phyloP scores from a whole-genome alignment of 176 grass and related monocot species.

The Elaeis guineensis region DNA sequence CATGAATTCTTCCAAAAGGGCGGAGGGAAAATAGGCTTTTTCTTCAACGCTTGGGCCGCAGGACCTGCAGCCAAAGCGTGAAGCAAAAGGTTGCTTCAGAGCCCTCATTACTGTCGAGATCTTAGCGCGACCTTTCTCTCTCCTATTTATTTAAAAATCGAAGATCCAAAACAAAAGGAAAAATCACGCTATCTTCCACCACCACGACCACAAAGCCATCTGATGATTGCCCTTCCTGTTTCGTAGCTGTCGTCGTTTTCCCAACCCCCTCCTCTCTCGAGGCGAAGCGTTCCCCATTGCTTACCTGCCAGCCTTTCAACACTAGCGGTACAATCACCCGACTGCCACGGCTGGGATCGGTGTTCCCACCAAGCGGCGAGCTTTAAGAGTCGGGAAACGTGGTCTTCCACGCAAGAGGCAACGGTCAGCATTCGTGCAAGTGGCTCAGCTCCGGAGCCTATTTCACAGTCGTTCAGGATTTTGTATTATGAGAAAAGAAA shows the following conservation, averaged over 20 bases:
- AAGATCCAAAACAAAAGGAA: no score
- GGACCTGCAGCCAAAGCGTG: conserved; percentile 18
- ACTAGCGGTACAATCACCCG: neutral
- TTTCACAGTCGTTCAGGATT: neutral
- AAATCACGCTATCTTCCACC: no score
- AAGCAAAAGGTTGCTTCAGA: conserved; percentile 37
- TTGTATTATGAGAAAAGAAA: no score
- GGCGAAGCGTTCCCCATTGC: neutral
- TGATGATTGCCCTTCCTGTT: conserved; percentile 6
- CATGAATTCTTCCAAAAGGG: no score
- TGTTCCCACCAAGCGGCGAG: no score
- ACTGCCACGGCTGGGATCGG: neutral
- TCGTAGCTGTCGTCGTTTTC: conserved; percentile 14
- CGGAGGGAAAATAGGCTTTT: no score
- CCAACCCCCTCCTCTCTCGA: conserved; percentile 14
- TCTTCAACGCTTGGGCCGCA: no score
- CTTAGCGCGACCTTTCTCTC: neutral
- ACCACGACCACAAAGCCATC: neutral
- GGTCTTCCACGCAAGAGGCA: neutral
- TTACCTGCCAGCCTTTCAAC: neutral
- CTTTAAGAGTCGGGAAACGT: no score
- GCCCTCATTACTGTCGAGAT: conserved; percentile 16
- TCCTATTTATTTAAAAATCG: neutral
- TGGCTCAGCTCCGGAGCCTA: neutral
- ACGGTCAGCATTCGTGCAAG: conserved; percentile 1